Base-by-base conservation (phyloP, 1,284 basidiomycete genomes). In the Amylostereum chailletii region DNA sequence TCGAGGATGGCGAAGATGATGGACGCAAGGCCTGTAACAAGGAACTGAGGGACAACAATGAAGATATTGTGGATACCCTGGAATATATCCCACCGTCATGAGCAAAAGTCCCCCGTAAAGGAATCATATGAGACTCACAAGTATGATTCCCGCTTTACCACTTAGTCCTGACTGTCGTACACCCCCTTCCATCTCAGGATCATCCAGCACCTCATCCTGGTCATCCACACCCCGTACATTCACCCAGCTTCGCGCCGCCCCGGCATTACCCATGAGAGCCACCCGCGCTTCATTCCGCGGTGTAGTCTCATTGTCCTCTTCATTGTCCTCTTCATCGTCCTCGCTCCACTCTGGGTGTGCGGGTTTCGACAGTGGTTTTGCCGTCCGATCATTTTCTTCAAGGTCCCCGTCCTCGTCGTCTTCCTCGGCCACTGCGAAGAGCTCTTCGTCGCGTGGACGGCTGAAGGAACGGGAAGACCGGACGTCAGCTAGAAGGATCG, bases 51-150 rank as follows among this genome's bases (percentile, higher is more conserved):
- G 11, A 86, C 70, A 48, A 95, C 93, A 55, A 95, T 74, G 62
- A 89, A 94, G 48, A 95, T 77, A 59, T 94, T 96, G 65, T 94
- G 91, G 50, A 94, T 94, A 36, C 91, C 91, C 88, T 90, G 54
- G 33, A 11, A 48, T 27, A 5, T 30, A 53, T 5, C 31, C 26
- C 54, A 39, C 49, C 3, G 46, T 29, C 26, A 30, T 40, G 32
- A 42, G 43, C 29, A 34, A n/a, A 38, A 54, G n/a, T 46, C 19
- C 52, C 45, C 43, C 45, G 44, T 44, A 45, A 26, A 47, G 30
- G 45, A 42, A 54, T 46, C 43, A 45, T 43, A 39, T 31, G 39
- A 57, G 50, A 66, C 84, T 54, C 57, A 91, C 89, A 48, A 95
- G 70, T 51, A 95, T 93, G 33, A 91, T 83, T n/a, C 93, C 93